These are phyloP conservation scores for Moringa oleifera DNA, from an alignment of 345 rosid genomes.

Conservation along the genomic window DNA sequence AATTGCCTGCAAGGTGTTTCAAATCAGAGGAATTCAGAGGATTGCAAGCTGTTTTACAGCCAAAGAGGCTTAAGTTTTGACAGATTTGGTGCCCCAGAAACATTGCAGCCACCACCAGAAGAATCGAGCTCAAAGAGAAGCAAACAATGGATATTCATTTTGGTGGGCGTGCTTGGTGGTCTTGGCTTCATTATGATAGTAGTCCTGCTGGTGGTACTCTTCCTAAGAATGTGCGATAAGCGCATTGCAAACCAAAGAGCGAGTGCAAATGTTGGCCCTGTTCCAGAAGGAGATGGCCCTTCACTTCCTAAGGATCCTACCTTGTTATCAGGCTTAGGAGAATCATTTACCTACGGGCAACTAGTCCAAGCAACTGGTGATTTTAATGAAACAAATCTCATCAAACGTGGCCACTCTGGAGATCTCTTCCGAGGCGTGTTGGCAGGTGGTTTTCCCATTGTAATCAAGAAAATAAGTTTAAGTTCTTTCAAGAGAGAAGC, in stretches of 20 bases:
- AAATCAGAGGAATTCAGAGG: slow-evolving; percentile 16
- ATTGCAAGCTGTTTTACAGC: slow-evolving; percentile 20
- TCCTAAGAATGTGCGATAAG: slow-evolving; percentile 38
- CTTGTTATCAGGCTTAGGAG: slow-evolving; percentile 65
- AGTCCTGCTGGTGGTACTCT: slow-evolving; percentile 33
- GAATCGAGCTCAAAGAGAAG: too few species aligned
- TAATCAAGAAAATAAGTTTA: slow-evolving; percentile 64
- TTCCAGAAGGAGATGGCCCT: slow-evolving; percentile 36
- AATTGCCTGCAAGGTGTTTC: slow-evolving; percentile 21
- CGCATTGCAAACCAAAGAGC: slow-evolving; percentile 41
- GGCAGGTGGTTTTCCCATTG: slow-evolving; percentile 55
- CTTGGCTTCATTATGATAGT: slow-evolving; percentile 45
- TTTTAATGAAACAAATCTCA: slow-evolving; percentile 63
- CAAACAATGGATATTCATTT: too few species aligned
- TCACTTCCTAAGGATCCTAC: slow-evolving; percentile 42
- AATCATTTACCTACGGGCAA: slow-evolving; percentile 65
- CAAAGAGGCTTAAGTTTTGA: slow-evolving; percentile 17
- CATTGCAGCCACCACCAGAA: slow-evolving; percentile 42
- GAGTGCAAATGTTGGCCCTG: slow-evolving; percentile 46
- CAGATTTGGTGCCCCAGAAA: slow-evolving; percentile 36
- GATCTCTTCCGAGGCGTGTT: slow-evolving; percentile 67
- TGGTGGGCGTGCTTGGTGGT: too few species aligned
- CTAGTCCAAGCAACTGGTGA: slow-evolving; percentile 67
- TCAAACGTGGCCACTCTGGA: slow-evolving; percentile 93
- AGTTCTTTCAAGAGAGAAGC: slow-evolving; percentile 48